These are phyloP conservation scores for Penicillium sp. DNA, from an alignment of 2,329 filamentous ascomycete genomes.

Conservation along the genomic window DNA sequence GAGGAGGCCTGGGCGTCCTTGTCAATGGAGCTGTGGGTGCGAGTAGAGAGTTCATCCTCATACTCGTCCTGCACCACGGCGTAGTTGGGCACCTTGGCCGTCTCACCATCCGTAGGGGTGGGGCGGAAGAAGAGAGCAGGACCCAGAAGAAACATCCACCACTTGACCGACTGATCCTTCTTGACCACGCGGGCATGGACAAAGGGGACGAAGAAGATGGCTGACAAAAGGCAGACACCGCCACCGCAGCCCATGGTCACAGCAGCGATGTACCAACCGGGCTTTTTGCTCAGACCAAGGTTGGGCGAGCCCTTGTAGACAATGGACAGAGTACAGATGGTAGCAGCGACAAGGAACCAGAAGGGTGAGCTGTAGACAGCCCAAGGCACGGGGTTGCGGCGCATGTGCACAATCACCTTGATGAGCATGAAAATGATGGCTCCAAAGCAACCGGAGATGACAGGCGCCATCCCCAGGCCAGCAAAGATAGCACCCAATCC, in stretches of 20 bases:
- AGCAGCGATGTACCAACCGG: conserved; percentile 62
- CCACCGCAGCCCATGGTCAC: conserved; percentile 64
- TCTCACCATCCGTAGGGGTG: conserved; percentile 51
- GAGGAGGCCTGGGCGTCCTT: conserved; percentile 23
- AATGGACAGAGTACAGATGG: conserved; percentile 71
- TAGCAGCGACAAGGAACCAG: conserved; percentile 74
- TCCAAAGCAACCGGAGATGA: conserved; percentile 63
- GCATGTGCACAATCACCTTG: conserved; percentile 67
- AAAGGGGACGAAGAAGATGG: conserved; percentile 71
- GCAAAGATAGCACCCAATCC: conserved; percentile 71
- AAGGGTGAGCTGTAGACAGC: conserved; percentile 70
- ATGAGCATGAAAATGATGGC: conserved; percentile 70
- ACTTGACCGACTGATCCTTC: conserved; percentile 63
- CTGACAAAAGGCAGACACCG: conserved; percentile 58
- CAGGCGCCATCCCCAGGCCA: conserved; percentile 61
- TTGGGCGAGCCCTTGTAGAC: conserved; percentile 78
- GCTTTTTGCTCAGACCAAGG: conserved; percentile 59
- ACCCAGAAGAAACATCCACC: conserved; percentile 61
- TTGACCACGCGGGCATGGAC: conserved; percentile 66
- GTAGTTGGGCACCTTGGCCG: conserved; percentile 67
- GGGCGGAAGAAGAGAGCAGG: conserved; percentile 64
- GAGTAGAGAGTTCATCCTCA: conserved; percentile 44
- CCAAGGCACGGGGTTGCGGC: conserved; percentile 69
- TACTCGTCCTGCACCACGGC: conserved; percentile 68
- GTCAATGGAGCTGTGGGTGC: conserved; percentile 23